Evolutionary conservation across 352 stramenopile species (phyloP).

Genomic region (Aphanomyces euteiches): DNA sequence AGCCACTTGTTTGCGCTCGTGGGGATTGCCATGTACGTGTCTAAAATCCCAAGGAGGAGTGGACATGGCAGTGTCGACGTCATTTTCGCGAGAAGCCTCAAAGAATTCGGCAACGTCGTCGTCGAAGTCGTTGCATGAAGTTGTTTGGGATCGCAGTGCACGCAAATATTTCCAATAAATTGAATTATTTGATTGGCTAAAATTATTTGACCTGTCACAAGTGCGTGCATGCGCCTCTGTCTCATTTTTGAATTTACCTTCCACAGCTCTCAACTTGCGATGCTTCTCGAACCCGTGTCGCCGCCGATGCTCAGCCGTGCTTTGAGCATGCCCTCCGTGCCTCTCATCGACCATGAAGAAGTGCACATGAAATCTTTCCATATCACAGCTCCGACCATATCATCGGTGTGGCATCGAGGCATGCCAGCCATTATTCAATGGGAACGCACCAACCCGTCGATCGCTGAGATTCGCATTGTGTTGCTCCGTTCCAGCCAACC

Average conservation of each 20-base stretch:
- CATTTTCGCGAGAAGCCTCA: no score
- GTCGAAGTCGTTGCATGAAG: no score
- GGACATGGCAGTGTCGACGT: no score
- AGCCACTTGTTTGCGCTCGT: no score
- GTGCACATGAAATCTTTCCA: not conserved
- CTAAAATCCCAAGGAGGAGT: no score
- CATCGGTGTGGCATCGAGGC: slow-evolving; percentile 44
- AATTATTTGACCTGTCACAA: slow-evolving; percentile 6
- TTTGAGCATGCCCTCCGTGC: not conserved
- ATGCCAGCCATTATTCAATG: not conserved
- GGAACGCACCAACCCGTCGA: not conserved
- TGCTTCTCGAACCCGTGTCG: not conserved
- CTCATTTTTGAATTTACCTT: slow-evolving; percentile 14
- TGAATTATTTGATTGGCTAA: not conserved
- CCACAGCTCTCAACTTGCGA: not conserved
- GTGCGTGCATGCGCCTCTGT: slow-evolving; percentile 3
- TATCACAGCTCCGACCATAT: slow-evolving; percentile 63
- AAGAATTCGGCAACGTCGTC: no score
- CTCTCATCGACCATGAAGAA: not conserved
- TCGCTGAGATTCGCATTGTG: slow-evolving; percentile 27
- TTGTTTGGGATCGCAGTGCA: not conserved
- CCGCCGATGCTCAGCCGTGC: not conserved
- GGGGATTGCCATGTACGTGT: no score
- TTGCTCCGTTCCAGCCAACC: slow-evolving; percentile 14
- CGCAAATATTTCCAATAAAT: no score